phyloP scores from a whole-genome alignment of 2,329 filamentous ascomycete species.

The Ilyonectria sp. region DNA sequence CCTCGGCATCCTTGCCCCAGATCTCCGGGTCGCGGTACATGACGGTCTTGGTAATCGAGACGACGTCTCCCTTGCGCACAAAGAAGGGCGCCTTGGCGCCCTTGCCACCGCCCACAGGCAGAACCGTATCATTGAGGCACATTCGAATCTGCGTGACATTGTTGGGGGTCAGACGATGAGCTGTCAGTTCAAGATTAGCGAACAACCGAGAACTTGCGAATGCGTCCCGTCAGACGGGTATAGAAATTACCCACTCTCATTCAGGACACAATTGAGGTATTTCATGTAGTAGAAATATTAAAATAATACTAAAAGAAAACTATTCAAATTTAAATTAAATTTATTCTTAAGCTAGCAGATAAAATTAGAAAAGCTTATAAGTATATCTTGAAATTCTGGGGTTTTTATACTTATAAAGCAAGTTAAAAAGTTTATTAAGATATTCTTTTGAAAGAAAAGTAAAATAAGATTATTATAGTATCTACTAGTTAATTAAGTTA shows the following conservation, averaged over 20 bases:
- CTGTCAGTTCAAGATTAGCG: constrained; percentile 2
- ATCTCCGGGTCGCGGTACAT: constrained; percentile 56
- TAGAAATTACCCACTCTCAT: constrained; percentile 32
- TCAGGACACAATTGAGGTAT: constrained; percentile 35
- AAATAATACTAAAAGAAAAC: too few relatives aligned
- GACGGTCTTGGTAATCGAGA: constrained; percentile 59
- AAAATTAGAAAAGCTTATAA: too few relatives aligned
- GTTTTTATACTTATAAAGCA: too few relatives aligned
- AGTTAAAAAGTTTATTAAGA: too few relatives aligned
- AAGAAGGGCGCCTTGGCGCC: constrained; percentile 63
- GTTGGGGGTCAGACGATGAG: constrained; percentile 35
- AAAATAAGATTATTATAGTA: too few relatives aligned
- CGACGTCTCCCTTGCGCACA: constrained; percentile 62
- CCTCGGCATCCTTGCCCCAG: constrained; percentile 56
- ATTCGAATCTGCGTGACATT: constrained; percentile 35
- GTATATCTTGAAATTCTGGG: too few relatives aligned
- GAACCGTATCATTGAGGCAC: constrained; percentile 57
- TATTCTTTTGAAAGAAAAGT: too few relatives aligned
- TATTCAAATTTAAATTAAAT: too few relatives aligned
- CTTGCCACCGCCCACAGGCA: constrained; percentile 66
- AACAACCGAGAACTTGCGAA: not conserved
- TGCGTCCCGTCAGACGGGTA: not conserved
- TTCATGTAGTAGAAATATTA: constrained; percentile 14
- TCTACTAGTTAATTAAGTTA: too few relatives aligned
- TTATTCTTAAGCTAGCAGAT: too few relatives aligned